phyloP scores from a whole-genome alignment of 805 yeast species.

The Candida arabinofermentans region DNA sequence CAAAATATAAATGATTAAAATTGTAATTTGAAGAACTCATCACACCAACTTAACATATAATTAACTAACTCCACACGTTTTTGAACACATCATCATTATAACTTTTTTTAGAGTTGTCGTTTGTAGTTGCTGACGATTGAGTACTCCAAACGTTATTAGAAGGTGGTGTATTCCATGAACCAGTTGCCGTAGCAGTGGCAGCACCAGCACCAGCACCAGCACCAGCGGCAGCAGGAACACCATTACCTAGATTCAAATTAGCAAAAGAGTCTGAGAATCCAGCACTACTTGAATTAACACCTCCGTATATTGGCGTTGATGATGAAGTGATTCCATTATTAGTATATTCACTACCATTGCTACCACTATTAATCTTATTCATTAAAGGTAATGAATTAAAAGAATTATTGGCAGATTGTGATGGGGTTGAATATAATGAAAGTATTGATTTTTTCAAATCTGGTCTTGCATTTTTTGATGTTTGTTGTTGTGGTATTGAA shows the following conservation, averaged over 20 bases:
- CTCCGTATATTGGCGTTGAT: too few relatives aligned
- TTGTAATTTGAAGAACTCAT: background rate
- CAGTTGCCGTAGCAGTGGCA: background rate
- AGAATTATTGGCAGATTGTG: slow-evolving; percentile 19
- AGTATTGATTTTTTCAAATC: slow-evolving; percentile 90
- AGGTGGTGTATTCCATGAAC: background rate
- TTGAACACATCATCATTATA: slow-evolving; percentile 27
- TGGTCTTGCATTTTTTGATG: slow-evolving; percentile 45
- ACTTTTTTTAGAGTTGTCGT: slow-evolving; percentile 3
- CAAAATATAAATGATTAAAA: background rate
- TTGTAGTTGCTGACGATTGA: slow-evolving; percentile 3
- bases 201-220: too few relatives aligned
- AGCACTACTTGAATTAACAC: too few relatives aligned
- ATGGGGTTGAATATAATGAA: slow-evolving; percentile 75
- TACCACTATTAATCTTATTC: slow-evolving; percentile 2
- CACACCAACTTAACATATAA: background rate
- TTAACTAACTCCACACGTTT: slow-evolving; percentile 30
- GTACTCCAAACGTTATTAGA: slow-evolving; percentile 15
- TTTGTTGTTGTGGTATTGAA: slow-evolving; percentile 7
- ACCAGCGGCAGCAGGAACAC: too few relatives aligned
- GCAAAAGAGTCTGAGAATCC: too few relatives aligned
- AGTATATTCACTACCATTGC: too few relatives aligned
- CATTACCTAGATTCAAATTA: too few relatives aligned
- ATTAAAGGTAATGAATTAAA: slow-evolving; percentile 13
- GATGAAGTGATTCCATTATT: background rate